Conservation (phyloP, 768 basidiomycete species). For the Naganishia friedmannii region DNA sequence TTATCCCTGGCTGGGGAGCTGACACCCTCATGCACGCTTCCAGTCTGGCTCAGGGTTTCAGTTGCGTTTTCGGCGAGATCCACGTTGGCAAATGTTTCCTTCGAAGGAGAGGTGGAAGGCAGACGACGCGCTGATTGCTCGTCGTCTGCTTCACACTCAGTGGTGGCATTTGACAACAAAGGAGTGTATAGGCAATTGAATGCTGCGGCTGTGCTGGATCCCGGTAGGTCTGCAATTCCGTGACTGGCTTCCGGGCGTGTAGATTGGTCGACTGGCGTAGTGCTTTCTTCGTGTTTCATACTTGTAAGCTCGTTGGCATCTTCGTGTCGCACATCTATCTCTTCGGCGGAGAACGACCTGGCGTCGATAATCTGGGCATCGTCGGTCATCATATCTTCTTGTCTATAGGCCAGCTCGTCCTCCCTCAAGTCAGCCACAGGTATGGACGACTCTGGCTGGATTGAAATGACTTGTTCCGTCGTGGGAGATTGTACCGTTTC, state of each 20-base stretch:
- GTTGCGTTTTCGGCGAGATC: background rate
- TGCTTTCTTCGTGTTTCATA: no score
- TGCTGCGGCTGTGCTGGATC: background rate
- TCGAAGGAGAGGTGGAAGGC: background rate
- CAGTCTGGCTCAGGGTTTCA: background rate
- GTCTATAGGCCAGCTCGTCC: no score
- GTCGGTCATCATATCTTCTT: background rate
- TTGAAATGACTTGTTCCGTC: background rate
- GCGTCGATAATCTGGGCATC: background rate
- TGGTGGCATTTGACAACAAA: background rate
- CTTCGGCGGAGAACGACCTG: background rate
- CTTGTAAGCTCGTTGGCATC: background rate
- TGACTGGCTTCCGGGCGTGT: background rate
- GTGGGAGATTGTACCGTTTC: slow-evolving; percentile 3
- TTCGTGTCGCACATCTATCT: background rate
- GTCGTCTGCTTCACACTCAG: slow-evolving; percentile 11
- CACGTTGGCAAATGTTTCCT: background rate
- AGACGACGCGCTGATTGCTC: background rate
- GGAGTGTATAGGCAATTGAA: background rate
- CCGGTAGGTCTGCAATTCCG: background rate
- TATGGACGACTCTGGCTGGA: background rate
- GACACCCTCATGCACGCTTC: no score
- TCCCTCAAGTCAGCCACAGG: no score
- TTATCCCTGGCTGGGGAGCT: background rate
- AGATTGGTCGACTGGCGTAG: background rate